Evolutionary conservation across 345 rosid genomes (phyloP).

Genomic region (Combretum micranthum): DNA sequence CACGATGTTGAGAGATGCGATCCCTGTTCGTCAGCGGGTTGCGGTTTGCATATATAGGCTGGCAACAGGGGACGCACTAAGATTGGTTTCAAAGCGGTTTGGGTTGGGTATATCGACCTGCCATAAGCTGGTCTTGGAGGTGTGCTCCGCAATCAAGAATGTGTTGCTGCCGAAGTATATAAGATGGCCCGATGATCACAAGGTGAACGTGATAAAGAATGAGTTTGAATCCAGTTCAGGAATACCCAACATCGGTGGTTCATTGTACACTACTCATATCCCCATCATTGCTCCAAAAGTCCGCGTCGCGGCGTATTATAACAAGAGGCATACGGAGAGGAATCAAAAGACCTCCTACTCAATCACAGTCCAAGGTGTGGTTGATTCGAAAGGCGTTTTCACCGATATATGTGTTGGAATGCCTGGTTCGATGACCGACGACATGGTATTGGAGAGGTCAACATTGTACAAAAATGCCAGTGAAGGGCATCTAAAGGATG

Average conservation of each 20-base stretch:
- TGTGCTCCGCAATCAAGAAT: conserved; percentile 58
- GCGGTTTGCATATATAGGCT: conserved; percentile 90
- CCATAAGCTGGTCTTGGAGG: conserved; percentile 79
- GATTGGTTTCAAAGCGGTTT: conserved; percentile 75
- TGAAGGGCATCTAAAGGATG: conserved; percentile 45
- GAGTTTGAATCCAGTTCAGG: conserved; percentile 42
- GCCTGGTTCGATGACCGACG: conserved; percentile 80
- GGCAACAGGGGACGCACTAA: conserved; percentile 76
- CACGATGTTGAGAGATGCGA: conserved; percentile 80
- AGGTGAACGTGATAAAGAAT: conserved; percentile 26
- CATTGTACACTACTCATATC: conserved; percentile 77
- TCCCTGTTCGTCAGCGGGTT: conserved; percentile 81
- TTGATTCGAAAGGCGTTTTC: conserved; percentile 59
- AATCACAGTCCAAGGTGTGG: conserved; percentile 75
- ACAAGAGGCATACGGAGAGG: conserved; percentile 75
- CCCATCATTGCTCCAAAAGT: conserved; percentile 78
- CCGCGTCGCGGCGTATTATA: conserved; percentile 62
- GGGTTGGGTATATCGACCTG: conserved; percentile 86
- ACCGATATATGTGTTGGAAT: conserved; percentile 75
- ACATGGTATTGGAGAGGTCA: conserved; percentile 64
- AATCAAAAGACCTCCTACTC: conserved; percentile 83
- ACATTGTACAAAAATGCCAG: conserved; percentile 53
- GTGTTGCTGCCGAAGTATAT: conserved; percentile 66
- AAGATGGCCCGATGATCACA: conserved; percentile 57
- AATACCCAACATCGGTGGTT: conserved; percentile 60